phyloP scores from a whole-genome alignment of 2,329 filamentous ascomycete species.

The Xylaria sp. region DNA sequence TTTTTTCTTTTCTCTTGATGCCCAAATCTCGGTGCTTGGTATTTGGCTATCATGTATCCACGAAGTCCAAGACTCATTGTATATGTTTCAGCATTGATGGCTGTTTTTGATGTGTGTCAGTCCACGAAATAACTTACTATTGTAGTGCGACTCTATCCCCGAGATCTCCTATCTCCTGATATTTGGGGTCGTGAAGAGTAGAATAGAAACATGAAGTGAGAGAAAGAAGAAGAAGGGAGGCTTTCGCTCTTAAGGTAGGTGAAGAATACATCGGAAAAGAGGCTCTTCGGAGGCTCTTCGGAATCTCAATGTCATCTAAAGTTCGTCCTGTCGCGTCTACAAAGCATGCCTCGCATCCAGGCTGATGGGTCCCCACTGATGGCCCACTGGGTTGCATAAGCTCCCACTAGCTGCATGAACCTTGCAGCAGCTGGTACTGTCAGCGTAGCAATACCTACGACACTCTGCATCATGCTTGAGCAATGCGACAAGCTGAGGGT shows the following conservation, averaged over 20 bases:
- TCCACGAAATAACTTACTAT: neutral
- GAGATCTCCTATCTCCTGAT: too few relatives aligned
- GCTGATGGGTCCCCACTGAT: slow-evolving; percentile 5
- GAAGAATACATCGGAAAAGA: neutral
- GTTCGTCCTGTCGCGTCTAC: neutral
- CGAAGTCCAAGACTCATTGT: neutral
- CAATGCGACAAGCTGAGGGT: too few relatives aligned
- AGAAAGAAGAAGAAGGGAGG: too few relatives aligned
- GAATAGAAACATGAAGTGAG: neutral
- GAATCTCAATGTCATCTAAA: neutral
- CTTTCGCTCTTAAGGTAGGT: neutral
- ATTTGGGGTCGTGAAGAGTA: too few relatives aligned
- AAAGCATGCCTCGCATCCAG: slow-evolving; percentile 11
- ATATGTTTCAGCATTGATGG: neutral
- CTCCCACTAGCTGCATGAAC: neutral
- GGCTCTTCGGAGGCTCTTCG: slow-evolving; percentile 11
- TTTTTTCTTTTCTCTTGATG: too few relatives aligned
- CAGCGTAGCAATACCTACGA: slow-evolving; percentile 1
- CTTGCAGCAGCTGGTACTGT: slow-evolving; percentile 15
- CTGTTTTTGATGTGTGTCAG: neutral
- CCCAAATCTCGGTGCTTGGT: slow-evolving; percentile 17
- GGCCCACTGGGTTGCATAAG: slow-evolving; percentile 13
- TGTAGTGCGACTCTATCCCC: neutral
- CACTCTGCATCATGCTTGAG: neutral
- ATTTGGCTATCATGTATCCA: neutral